phyloP scores from a whole-genome alignment of 352 stramenopile species.

The Phytophthora cactorum region DNA sequence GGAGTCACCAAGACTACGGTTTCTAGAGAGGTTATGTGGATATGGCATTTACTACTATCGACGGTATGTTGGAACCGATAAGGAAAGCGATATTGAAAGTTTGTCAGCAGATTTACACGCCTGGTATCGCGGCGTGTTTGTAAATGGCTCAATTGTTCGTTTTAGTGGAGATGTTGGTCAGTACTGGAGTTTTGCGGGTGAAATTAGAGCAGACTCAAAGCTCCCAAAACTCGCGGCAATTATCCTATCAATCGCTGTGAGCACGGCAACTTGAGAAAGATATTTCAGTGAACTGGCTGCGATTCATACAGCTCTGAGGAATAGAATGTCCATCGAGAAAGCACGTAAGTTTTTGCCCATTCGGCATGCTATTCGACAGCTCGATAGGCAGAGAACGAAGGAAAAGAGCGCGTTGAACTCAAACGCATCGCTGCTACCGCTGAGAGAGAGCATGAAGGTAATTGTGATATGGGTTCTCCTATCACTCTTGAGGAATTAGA shows the following conservation, averaged over 20 bases:
- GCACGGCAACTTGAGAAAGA: neutral
- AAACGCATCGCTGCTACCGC: too few species aligned
- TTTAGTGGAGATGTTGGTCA: slow-evolving; percentile 15
- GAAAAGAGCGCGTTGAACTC: too few species aligned
- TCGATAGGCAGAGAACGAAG: neutral
- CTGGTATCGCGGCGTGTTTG: slow-evolving; percentile 8
- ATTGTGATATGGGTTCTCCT: too few species aligned
- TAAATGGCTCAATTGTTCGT: neutral
- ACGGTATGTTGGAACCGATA: slow-evolving; percentile 4
- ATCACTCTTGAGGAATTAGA: too few species aligned
- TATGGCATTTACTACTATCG: neutral
- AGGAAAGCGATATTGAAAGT: neutral
- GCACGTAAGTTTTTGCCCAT: slow-evolving; percentile 2
- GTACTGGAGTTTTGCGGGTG: slow-evolving; percentile 2
- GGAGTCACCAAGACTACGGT: neutral
- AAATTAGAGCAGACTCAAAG: neutral
- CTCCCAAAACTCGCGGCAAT: slow-evolving; percentile 4
- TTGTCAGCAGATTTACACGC: slow-evolving; percentile 1
- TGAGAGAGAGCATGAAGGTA: too few species aligned
- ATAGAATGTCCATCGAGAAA: slow-evolving; percentile 1
- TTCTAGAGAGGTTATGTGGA: slow-evolving; percentile 6
- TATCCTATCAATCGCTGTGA: slow-evolving; percentile 12
- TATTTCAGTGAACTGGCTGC: slow-evolving; percentile 11
- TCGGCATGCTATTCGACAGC: neutral
- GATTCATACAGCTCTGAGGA: too few species aligned